These are phyloP conservation scores for Ceratorhiza oryzae-sativae DNA, from an alignment of 1,284 basidiomycete genomes.

Conservation along the genomic window DNA sequence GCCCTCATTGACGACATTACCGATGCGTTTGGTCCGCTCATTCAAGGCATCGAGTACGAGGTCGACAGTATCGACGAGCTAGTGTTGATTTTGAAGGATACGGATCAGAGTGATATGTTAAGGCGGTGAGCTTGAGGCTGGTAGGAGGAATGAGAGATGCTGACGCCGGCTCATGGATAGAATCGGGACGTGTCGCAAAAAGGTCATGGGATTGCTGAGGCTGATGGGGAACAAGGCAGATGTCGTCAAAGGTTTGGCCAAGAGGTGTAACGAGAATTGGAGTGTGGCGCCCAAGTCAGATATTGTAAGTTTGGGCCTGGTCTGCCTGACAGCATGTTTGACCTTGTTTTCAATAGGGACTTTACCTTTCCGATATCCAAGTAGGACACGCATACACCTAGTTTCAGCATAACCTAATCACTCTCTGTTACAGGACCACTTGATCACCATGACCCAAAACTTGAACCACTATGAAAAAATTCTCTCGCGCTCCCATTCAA, in stretches of 20 bases:
- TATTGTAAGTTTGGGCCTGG: conserved; percentile 67
- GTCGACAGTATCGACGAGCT: conserved; percentile 99
- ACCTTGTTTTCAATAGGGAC: conserved; percentile 61
- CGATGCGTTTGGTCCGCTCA: conserved; percentile 97
- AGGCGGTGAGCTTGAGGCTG: conserved; percentile 55
- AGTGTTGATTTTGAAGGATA: conserved; percentile 92
- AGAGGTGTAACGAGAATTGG: conserved; percentile 99
- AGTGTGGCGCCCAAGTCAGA: conserved; percentile 96
- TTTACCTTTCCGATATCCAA: conserved; percentile 94
- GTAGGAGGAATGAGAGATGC: neutral
- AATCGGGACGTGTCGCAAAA: conserved; percentile 98
- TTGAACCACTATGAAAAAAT: conserved; percentile 99
- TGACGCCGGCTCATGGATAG: conserved; percentile 60
- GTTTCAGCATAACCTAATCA: neutral
- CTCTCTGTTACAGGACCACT: conserved; percentile 73
- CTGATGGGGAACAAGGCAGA: conserved; percentile 99
- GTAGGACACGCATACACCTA: conserved; percentile 47
- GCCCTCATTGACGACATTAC: conserved; percentile 99
- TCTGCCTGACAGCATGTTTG: conserved; percentile 4
- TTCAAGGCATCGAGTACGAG: conserved; percentile 99
- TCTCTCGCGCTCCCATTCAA: conserved; percentile 97
- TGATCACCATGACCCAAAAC: conserved; percentile 99
- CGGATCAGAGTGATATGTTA: conserved; percentile 82
- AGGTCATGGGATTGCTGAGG: conserved; percentile 96
- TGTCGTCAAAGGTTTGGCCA: conserved; percentile 98